Evolutionary conservation across 2,329 filamentous ascomycete species (phyloP).

Genomic region (Emmonsia crescens): DNA sequence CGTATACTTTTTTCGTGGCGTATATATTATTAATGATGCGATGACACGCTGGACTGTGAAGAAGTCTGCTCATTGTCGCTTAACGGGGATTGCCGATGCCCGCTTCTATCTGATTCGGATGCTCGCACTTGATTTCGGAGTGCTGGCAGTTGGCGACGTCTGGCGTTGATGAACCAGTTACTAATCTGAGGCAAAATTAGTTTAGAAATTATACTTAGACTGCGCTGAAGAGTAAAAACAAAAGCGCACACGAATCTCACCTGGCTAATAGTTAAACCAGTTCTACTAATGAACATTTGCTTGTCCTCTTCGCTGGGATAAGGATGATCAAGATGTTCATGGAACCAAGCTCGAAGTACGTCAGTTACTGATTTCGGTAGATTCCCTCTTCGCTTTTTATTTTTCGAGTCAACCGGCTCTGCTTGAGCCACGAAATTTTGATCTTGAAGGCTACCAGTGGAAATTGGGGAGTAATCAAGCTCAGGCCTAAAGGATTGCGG

Average conservation of each 20-base stretch:
- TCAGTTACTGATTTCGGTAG: constrained; percentile 84
- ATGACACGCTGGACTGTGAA: constrained; percentile 3
- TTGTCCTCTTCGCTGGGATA: constrained; percentile 87
- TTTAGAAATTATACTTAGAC: neutral
- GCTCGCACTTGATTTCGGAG: constrained; percentile 34
- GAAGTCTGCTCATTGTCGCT: constrained; percentile 4
- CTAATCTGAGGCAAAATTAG: constrained; percentile 32
- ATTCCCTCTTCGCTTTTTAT: constrained; percentile 61
- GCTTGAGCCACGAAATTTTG: constrained; percentile 31
- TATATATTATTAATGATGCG: neutral
- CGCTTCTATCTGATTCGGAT: constrained; percentile 6
- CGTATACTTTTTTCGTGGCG: neutral
- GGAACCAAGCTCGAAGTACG: constrained; percentile 68
- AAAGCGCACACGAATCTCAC: constrained; percentile 20
- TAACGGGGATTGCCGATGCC: constrained; percentile 1
- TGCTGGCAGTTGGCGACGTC: constrained; percentile 38
- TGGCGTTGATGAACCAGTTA: constrained; percentile 45
- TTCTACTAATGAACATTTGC: constrained; percentile 64
- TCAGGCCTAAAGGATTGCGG: constrained; percentile 22
- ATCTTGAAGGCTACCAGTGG: constrained; percentile 22
- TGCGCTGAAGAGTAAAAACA: neutral
- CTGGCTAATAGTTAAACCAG: constrained; percentile 64
- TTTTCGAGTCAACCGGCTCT: constrained; percentile 28
- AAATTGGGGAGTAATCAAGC: constrained; percentile 24
- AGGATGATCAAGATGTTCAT: constrained; percentile 64